Evolutionary conservation across 1,284 basidiomycete species (phyloP).

Genomic region (Wallemia hederae): DNA sequence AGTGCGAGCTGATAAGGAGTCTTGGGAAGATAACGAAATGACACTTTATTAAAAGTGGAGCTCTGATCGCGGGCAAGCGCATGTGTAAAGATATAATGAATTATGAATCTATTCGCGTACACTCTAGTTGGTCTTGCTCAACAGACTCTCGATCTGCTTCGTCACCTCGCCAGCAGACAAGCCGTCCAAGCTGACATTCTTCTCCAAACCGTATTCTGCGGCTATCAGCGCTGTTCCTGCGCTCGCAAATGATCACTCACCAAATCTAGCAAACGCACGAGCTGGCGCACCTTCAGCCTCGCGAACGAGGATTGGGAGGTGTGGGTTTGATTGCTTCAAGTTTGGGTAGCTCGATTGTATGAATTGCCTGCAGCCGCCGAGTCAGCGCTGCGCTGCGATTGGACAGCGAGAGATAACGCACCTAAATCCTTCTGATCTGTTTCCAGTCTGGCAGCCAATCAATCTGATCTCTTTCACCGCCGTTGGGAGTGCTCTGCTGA

Average conservation of each 20-base stretch:
- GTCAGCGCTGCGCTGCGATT: not conserved
- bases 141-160: constrained; percentile 31
- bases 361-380: constrained; percentile 32
- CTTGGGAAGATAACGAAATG: no score
- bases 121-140: constrained; percentile 11
- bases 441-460: constrained; percentile 50
- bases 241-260: constrained; percentile 24
- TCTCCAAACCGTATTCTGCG: constrained; percentile 44
- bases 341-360: constrained; percentile 45
- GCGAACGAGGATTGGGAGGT: constrained; percentile 61
- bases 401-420: constrained; percentile 18
- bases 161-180: constrained; percentile 40
- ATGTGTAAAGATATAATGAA: no score
- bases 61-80: no score
- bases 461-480: constrained; percentile 60
- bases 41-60: no score
- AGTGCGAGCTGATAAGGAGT: no score
- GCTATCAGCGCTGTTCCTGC: not conserved
- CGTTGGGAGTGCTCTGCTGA: constrained; percentile 49
- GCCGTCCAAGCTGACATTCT: constrained; percentile 47
- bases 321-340: constrained; percentile 66
- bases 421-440: constrained; percentile 55
- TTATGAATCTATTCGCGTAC: no score
- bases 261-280: constrained; percentile 63
- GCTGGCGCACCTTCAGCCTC: constrained; percentile 71